phyloP scores from a whole-genome alignment of 768 basidiomycete genomes.

The Mycena albidolilacea region DNA sequence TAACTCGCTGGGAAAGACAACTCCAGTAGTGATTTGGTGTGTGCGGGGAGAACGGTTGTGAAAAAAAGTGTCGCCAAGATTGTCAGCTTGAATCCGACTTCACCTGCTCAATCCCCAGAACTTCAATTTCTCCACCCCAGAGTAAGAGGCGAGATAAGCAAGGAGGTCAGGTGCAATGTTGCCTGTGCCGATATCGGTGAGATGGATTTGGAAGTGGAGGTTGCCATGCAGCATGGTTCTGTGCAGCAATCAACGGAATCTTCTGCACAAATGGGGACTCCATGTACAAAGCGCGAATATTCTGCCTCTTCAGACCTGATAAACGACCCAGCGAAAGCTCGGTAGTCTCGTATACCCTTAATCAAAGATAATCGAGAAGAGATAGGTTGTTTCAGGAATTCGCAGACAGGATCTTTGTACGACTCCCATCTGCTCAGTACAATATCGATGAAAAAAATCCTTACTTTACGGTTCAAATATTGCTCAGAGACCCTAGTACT shows the following conservation, averaged over 20 bases:
- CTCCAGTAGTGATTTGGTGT: slow-evolving; percentile 4
- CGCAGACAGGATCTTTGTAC: neutral
- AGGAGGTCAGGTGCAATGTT: neutral
- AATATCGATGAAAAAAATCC: neutral
- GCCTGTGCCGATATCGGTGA: neutral
- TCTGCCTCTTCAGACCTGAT: neutral
- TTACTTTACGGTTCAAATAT: slow-evolving; percentile 7
- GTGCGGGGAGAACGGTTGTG: neutral
- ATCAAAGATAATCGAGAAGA: neutral
- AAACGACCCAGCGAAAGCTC: neutral
- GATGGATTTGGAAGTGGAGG: too few relatives aligned
- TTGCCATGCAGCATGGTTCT: neutral
- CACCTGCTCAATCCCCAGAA: neutral
- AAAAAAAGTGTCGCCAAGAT: neutral
- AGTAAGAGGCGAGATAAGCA: slow-evolving; percentile 2
- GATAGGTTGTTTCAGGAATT: neutral
- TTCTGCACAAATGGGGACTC: neutral
- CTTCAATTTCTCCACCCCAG: neutral
- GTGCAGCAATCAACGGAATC: neutral
- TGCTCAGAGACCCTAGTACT: neutral
- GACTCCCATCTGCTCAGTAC: neutral
- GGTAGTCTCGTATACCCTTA: neutral
- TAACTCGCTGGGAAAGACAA: neutral
- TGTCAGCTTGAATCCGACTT: neutral
- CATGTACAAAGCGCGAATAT: neutral